Base-by-base conservation (phyloP, 805 yeast species). In the Ogataea polymorpha region DNA sequence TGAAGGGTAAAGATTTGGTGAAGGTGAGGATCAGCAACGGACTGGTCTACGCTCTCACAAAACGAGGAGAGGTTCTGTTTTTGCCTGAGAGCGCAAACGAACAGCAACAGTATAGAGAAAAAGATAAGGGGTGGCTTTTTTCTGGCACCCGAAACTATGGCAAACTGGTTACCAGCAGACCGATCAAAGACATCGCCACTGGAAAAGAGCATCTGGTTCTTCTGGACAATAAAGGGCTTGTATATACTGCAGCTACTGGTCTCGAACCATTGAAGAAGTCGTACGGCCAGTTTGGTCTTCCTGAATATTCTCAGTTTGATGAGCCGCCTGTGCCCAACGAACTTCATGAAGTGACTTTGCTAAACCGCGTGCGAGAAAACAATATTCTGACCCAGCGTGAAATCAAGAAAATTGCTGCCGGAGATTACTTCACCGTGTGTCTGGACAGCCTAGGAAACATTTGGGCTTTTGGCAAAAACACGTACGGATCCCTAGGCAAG, bases 381-480 rank as follows among this genome's bases (percentile, higher is more conserved):
- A 51, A 51, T 5, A 30, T 43, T 9, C 41, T 56, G 6, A 50
- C 45, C 31, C 66, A 70, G 6, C 68, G 91, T 41, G 48, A 53
- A 2, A 78, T 87, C 38, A 62, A 54, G 4, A 67, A 77, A 50
- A 72, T 91, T 30, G 86, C 93, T 1, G 68, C 86, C 44, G 97
- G 98, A 8, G 70, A 72, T 35, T 70, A 69, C 58, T 95, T 88
- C 62, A 77, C 89, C 3, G 59, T 89, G 24, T 91, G 80, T 6
- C 59, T 75, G n/a, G 91, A 86, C 51, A 53, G 67, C 2, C 55
- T 67, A n/a, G 93, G 91, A 7, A 69, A 71, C 38, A 66, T 88
- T n/a, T 85, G 83, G 77, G 75, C 88, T 2, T 90, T 93, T 77
- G 99, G 99, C 17, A 76, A 77, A 43, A 91, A 91, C 59, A 70